Conservation (phyloP, 164 flowering plant genomes). For the Piper longum region DNA sequence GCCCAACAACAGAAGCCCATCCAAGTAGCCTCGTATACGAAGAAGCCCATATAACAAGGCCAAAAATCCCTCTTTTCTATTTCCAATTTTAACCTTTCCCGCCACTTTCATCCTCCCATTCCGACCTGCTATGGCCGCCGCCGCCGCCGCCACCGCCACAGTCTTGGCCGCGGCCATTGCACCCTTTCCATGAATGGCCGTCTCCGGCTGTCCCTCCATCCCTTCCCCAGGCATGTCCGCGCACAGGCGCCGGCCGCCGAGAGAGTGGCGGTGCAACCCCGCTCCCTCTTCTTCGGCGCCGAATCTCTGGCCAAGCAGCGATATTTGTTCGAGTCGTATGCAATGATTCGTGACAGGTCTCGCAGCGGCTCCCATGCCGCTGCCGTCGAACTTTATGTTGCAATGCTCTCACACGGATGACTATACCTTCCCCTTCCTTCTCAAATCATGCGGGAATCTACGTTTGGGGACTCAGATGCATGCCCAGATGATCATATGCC, state of each 20-base stretch:
- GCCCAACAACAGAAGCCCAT: too few relatives aligned
- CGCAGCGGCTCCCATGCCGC: constrained; percentile 14
- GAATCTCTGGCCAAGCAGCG: not conserved
- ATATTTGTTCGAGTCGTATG: constrained; percentile 22
- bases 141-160: not conserved
- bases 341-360: constrained; percentile 33
- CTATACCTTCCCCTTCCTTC: constrained; percentile 33
- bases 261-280: too few relatives aligned
- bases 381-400: constrained; percentile 30
- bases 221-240: not conserved
- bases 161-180: too few relatives aligned
- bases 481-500: constrained; percentile 23
- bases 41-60: too few relatives aligned
- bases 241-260: not conserved
- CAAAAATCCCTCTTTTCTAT: too few relatives aligned
- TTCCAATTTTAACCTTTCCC: too few relatives aligned
- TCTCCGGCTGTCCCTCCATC: not conserved
- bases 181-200: not conserved
- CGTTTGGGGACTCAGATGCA: constrained; percentile 33
- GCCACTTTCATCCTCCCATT: too few relatives aligned
- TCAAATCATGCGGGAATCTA: constrained; percentile 43
- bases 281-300: not conserved
- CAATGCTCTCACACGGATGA: constrained; percentile 24
- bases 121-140: too few relatives aligned
- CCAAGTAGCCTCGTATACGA: too few relatives aligned